A percentile compares a stretch with the other conserved stretches of the same genome.
Conservation (phyloP, 2,329 filamentous ascomycete genomes). For the Fusarium sp. region DNA sequence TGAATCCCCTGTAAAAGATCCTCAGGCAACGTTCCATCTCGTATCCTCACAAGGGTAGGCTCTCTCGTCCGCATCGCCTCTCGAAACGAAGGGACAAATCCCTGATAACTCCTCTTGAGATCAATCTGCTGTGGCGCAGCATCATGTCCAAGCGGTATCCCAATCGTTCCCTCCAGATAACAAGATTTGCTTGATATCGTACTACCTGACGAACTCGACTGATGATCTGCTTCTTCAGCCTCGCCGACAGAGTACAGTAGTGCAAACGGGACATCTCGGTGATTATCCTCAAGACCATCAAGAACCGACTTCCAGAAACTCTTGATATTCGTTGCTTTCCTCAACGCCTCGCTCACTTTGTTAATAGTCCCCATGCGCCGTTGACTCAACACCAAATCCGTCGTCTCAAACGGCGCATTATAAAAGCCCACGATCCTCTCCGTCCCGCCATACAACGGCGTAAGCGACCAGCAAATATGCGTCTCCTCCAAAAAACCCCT, state of each 20-base stretch:
- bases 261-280: slow-evolving; percentile 52
- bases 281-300: slow-evolving; percentile 47
- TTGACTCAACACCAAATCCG: slow-evolving; percentile 46
- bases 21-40: slow-evolving; percentile 63
- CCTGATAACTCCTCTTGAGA: slow-evolving; percentile 47
- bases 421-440: slow-evolving; percentile 51
- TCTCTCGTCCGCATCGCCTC: slow-evolving; percentile 51
- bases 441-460: slow-evolving; percentile 50
- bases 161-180: slow-evolving; percentile 48
- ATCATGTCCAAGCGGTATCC: slow-evolving; percentile 47
- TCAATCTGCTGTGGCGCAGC: slow-evolving; percentile 48
- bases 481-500: slow-evolving; percentile 52
- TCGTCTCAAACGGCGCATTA: slow-evolving; percentile 52
- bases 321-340: slow-evolving; percentile 47
- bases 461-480: slow-evolving; percentile 51
- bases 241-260: slow-evolving; percentile 54
- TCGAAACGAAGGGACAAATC: slow-evolving; percentile 50
- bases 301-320: slow-evolving; percentile 49
- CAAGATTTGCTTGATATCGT: slow-evolving; percentile 50
- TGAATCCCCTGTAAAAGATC: slow-evolving; percentile 65
- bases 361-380: slow-evolving; percentile 48
- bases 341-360: slow-evolving; percentile 44
- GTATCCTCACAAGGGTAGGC: slow-evolving; percentile 49
- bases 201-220: slow-evolving; percentile 48
- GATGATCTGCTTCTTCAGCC: slow-evolving; percentile 47